Evolutionary conservation across 2,329 filamentous ascomycete species (phyloP).

Genomic region (Fusarium siculi): DNA sequence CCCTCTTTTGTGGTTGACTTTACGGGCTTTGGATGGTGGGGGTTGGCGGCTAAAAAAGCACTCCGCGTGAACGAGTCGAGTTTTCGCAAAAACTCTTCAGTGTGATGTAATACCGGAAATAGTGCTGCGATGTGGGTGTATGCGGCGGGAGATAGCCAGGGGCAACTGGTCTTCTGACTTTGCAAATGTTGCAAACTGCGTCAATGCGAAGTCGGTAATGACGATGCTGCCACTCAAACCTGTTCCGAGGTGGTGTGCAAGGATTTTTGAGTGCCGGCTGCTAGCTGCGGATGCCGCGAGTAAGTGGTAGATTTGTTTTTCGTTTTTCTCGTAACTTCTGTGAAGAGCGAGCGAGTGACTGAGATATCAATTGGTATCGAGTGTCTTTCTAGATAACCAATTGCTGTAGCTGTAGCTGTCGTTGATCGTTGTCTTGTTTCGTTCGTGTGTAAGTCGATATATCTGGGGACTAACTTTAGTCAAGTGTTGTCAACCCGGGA

Average conservation of each 20-base stretch:
- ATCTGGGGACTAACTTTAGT: slow-evolving; percentile 22
- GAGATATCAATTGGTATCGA: slow-evolving; percentile 25
- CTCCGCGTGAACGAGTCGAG: slow-evolving; percentile 9
- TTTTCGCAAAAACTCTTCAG: slow-evolving; percentile 36
- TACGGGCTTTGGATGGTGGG: slow-evolving; percentile 23
- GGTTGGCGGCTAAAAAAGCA: slow-evolving; percentile 33
- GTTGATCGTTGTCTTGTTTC: slow-evolving; percentile 12
- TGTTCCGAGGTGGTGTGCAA: slow-evolving; percentile 32
- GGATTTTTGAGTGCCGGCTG: slow-evolving; percentile 27
- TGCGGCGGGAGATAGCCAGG: slow-evolving; percentile 35
- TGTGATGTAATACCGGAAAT: slow-evolving; percentile 32
- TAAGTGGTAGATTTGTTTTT: slow-evolving; percentile 23
- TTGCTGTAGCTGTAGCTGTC: not conserved
- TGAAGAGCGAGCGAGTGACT: slow-evolving; percentile 8
- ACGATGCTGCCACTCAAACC: slow-evolving; percentile 24
- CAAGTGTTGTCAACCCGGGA: slow-evolving; percentile 14
- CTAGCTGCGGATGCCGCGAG: slow-evolving; percentile 20
- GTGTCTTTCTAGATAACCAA: slow-evolving; percentile 1
- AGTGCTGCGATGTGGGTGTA: slow-evolving; percentile 13
- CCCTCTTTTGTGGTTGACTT: slow-evolving; percentile 10
- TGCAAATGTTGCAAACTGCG: slow-evolving; percentile 9
- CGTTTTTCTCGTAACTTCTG: slow-evolving; percentile 10
- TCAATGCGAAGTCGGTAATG: slow-evolving; percentile 23
- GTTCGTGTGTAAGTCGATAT: slow-evolving; percentile 21
- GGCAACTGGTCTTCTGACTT: slow-evolving; percentile 30